phyloP scores from a whole-genome alignment of 305 asterid genomes.

The Ilex paraguariensis region DNA sequence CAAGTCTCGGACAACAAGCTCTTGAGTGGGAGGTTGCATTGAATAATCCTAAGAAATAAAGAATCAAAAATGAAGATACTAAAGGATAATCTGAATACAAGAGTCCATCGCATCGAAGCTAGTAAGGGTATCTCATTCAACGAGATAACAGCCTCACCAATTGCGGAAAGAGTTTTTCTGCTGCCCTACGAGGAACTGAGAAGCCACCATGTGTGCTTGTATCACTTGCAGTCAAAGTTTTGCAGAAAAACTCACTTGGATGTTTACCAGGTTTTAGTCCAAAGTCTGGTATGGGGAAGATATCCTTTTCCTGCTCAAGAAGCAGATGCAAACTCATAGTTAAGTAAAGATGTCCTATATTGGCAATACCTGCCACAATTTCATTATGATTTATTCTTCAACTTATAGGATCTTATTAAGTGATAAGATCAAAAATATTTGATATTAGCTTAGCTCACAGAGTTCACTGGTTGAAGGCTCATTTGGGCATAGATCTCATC shows the following conservation, averaged over 20 bases:
- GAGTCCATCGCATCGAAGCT: neutral
- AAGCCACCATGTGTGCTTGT: slow-evolving; percentile 97
- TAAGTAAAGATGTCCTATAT: neutral
- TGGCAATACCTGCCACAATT: too few species aligned
- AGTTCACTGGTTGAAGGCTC: slow-evolving; percentile 85
- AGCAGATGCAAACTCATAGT: slow-evolving; percentile 12
- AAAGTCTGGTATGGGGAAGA: slow-evolving; percentile 79
- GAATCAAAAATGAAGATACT: neutral
- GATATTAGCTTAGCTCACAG: slow-evolving; percentile 41
- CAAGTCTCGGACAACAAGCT: slow-evolving; percentile 88
- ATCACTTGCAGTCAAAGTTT: slow-evolving; percentile 88
- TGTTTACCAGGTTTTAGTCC: slow-evolving; percentile 71
- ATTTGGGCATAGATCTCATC: slow-evolving; percentile 95
- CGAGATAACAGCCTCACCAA: slow-evolving; percentile 39
- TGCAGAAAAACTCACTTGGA: slow-evolving; percentile 94
- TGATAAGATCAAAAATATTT: neutral
- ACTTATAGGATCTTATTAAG: too few species aligned
- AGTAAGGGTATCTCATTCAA: slow-evolving; percentile 2
- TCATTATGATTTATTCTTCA: too few species aligned
- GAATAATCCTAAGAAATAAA: slow-evolving; percentile 57
- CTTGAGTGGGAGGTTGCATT: slow-evolving; percentile 94
- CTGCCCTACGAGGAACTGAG: slow-evolving; percentile 93
- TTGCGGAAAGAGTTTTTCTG: slow-evolving; percentile 88
- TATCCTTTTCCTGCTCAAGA: slow-evolving; percentile 70
- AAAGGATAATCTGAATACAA: neutral